These are phyloP conservation scores for Hypoxylon sp. DNA, from an alignment of 2,329 filamentous ascomycete species.

Conservation along the genomic window DNA sequence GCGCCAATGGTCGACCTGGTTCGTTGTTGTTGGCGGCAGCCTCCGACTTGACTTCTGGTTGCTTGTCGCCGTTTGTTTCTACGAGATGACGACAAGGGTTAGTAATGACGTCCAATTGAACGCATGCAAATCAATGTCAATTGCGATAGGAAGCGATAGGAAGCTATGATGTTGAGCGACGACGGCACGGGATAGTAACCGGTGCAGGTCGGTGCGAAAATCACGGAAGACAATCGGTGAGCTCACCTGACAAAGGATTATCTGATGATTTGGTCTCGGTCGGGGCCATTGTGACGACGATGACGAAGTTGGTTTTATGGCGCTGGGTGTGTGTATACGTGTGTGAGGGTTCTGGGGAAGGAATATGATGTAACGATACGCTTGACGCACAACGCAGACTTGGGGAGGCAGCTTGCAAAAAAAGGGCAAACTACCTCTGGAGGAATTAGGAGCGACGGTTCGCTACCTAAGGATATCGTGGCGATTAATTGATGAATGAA, in stretches of 20 bases:
- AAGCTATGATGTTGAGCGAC: slow-evolving; percentile 12
- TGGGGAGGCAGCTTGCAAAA: slow-evolving; percentile 54
- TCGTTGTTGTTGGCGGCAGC: slow-evolving; percentile 69
- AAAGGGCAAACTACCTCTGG: slow-evolving; percentile 54
- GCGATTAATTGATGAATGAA: slow-evolving; percentile 42
- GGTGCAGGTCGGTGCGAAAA: slow-evolving; percentile 28
- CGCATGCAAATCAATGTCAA: slow-evolving; percentile 25
- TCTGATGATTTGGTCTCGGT: slow-evolving; percentile 55
- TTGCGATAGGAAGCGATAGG: slow-evolving; percentile 14
- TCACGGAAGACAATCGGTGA: slow-evolving; percentile 35
- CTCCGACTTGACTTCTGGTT: slow-evolving; percentile 67
- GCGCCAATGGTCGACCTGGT: slow-evolving; percentile 75
- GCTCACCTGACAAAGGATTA: slow-evolving; percentile 55
- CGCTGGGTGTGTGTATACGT: slow-evolving; percentile 39
- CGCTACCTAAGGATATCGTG: slow-evolving; percentile 40
- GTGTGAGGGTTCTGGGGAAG: slow-evolving; percentile 47
- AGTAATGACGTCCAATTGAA: slow-evolving; percentile 48
- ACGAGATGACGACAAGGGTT: slow-evolving; percentile 44
- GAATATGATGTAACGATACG: slow-evolving; percentile 56
- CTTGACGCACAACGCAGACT: slow-evolving; percentile 49
- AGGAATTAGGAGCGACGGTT: slow-evolving; percentile 42
- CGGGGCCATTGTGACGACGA: slow-evolving; percentile 57
- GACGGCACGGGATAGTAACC: slow-evolving; percentile 18
- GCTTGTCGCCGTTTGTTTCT: slow-evolving; percentile 64
- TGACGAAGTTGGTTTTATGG: slow-evolving; percentile 54